Base-by-base conservation (phyloP, 2,329 filamentous ascomycete genomes). In the Aplosporella prunicola region DNA sequence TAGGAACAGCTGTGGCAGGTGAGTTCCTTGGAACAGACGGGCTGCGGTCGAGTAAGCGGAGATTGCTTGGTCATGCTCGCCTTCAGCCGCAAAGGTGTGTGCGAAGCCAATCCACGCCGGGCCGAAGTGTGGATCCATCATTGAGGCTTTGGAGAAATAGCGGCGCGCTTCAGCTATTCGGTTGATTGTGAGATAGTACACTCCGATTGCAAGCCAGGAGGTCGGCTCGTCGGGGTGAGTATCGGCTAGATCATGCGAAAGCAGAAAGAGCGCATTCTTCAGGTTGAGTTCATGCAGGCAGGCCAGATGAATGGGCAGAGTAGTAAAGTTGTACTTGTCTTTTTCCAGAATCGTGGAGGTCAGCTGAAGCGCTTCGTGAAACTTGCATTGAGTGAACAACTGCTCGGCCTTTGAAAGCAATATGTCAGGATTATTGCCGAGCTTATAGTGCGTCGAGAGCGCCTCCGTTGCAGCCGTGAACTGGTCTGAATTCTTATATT, bases 71-170 rank as follows among this genome's bases (percentile, higher is more conserved):
- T 98, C 91, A 58, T 96, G 88, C 60, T 98, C 91, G 35, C 91
- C 91, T 58, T 98, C 91, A 9, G 87, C 88, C 1, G 91, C 91
- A 57, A 98, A 98, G 0, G 91, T 98, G 58, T 98, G 93, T 1
- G 91, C 91, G 55, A 98, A 98, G 1, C 93, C 91, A 46, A 98
- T 96, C 91, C 91, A 98, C 3, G 91, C 91, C 1, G 91, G 85
- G 0, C 89, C 89, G 51, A 94, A 98, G 63, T 96, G 89, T 5
- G 89, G 84, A 54, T 98, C 88, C 80, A 98, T 89, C 68, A 96
- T 82, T 47, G 85, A 93, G 4, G 93, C 84, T 62, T 98, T 98
- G 52, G 85, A 93, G 60, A 98, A 98, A 67, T 91, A 98, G 25
- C 89, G 78, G 9, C 91, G 78, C 8, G 93, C 88, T 62, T 98